These are phyloP conservation scores for Fusarium subtropicale DNA, from an alignment of 2,329 filamentous ascomycete species.

Conservation along the genomic window DNA sequence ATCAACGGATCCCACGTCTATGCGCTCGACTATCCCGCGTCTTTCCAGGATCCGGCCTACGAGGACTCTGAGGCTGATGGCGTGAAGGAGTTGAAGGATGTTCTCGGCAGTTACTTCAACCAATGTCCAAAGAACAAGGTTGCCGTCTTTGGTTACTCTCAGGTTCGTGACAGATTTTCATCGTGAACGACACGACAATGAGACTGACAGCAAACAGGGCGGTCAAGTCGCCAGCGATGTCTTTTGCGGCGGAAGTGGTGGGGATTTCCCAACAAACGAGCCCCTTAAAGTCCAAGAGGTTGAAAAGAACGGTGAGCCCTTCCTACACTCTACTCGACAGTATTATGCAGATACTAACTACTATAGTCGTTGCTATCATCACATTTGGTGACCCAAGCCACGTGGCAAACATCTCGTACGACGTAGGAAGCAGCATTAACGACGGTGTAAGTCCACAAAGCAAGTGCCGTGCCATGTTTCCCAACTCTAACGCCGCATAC, in stretches of 20 bases:
- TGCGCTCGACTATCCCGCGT: conserved; percentile 55
- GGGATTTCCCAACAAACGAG: conserved; percentile 44
- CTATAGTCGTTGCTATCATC: conserved; percentile 55
- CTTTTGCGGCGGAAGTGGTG: conserved; percentile 53
- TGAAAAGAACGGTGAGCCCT: conserved; percentile 50
- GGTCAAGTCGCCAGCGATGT: conserved; percentile 54
- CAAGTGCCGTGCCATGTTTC: background rate
- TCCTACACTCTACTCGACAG: background rate
- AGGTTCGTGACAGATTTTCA: conserved; percentile 45
- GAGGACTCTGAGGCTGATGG: conserved; percentile 50
- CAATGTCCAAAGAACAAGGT: conserved; percentile 56
- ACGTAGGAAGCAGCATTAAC: conserved; percentile 52
- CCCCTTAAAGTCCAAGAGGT: conserved; percentile 45
- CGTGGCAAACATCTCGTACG: conserved; percentile 52
- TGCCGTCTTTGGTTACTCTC: conserved; percentile 57
- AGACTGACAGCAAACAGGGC: conserved; percentile 46
- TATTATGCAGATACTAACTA: conserved; percentile 23
- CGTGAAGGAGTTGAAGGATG: conserved; percentile 44
- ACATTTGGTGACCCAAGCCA: conserved; percentile 58
- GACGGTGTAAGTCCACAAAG: conserved; percentile 52
- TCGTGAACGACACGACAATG: background rate
- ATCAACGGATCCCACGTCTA: conserved; percentile 52
- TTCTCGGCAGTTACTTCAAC: conserved; percentile 49
- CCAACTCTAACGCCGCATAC: conserved; percentile 22
- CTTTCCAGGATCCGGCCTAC: conserved; percentile 50